phyloP scores from a whole-genome alignment of 2,329 filamentous ascomycete species.

The Colletotrichum sp. region DNA sequence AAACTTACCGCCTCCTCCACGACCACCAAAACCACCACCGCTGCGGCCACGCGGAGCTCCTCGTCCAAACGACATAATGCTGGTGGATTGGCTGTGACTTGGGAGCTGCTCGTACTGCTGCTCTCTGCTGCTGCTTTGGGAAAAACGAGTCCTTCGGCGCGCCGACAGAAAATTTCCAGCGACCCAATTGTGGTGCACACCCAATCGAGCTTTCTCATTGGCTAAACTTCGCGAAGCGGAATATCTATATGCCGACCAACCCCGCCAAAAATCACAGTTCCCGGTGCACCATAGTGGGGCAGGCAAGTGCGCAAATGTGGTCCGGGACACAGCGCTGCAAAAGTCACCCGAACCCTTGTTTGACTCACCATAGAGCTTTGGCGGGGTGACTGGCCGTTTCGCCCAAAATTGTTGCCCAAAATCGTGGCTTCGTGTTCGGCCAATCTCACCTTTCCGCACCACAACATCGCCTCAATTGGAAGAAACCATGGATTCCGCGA shows the following conservation, averaged over 20 bases:
- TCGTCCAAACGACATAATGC: constrained; percentile 23
- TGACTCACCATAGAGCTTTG: constrained; percentile 19
- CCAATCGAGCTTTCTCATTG: constrained; percentile 15
- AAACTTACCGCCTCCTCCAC: constrained; percentile 16
- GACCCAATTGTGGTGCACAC: constrained; percentile 15
- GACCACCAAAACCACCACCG: constrained; percentile 22
- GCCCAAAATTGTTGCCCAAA: constrained; percentile 8
- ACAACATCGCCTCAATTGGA: constrained; percentile 2
- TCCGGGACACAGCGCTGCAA: background rate
- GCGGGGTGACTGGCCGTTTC: constrained; percentile 18
- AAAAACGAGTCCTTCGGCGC: background rate
- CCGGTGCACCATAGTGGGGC: background rate
- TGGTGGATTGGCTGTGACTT: constrained; percentile 4
- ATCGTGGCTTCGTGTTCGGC: background rate
- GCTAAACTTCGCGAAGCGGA: background rate
- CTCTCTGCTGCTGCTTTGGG: background rate
- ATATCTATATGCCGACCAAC: background rate
- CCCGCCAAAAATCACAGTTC: constrained; percentile 3
- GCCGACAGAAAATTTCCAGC: constrained; percentile 21
- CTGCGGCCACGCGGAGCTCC: constrained; percentile 23
- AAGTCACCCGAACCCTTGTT: constrained; percentile 12
- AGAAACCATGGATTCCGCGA: constrained; percentile 50
- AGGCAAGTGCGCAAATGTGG: background rate
- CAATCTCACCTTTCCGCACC: background rate
- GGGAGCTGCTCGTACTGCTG: constrained; percentile 15